Conservation (phyloP, 305 asterid species). For the Rubia balearica region DNA sequence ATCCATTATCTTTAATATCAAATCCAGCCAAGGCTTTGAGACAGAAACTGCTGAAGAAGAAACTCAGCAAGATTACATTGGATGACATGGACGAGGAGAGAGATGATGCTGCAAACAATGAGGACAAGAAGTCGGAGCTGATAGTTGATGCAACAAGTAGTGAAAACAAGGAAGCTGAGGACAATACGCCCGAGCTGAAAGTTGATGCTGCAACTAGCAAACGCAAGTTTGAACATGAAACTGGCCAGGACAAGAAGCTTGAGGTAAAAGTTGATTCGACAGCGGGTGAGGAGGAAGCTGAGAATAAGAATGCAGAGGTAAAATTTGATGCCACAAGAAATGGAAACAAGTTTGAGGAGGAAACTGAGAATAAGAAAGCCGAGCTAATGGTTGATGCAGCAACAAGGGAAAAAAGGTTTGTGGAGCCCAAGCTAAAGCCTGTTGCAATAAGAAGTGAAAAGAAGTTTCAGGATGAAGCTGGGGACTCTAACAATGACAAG, state of each 20-base stretch:
- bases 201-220: conserved; percentile 9
- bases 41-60: conserved; percentile 48
- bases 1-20: conserved; percentile 31
- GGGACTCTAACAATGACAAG: conserved; percentile 18
- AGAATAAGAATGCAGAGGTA: conserved; percentile 5
- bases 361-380: conserved; percentile 17
- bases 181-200: conserved; percentile 6
- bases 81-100: conserved; percentile 23
- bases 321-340: conserved; percentile 9
- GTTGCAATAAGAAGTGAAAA: conserved; percentile 11
- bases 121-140: conserved; percentile 4
- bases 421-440: conserved; percentile 12
- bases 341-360: conserved; percentile 17
- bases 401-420: conserved; percentile 32
- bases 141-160: conserved; percentile 7
- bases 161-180: conserved; percentile 4
- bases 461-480: conserved; percentile 18
- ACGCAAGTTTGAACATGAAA: conserved; percentile 16
- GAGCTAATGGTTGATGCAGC: conserved; percentile 32
- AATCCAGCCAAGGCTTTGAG: conserved; percentile 30
- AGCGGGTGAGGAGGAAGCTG: conserved; percentile 2
- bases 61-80: conserved; percentile 25
- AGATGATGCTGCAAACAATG: conserved; percentile 5
- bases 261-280: too few species aligned
- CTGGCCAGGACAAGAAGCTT: conserved; percentile 10